These are phyloP conservation scores for Cadophora malorum DNA, from an alignment of 2,329 filamentous ascomycete species.

Conservation along the genomic window DNA sequence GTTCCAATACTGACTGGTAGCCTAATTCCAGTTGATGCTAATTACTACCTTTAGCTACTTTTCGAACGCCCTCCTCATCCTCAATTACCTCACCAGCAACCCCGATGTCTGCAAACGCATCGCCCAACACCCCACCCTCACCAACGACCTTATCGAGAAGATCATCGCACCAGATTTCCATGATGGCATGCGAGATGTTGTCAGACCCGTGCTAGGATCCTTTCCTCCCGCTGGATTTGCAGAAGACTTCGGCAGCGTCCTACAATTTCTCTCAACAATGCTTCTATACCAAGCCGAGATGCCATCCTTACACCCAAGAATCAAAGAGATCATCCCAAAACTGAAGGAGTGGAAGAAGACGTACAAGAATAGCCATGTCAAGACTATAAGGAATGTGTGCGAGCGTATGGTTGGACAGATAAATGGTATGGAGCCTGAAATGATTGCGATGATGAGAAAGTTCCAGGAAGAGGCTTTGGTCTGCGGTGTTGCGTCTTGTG, in stretches of 20 bases:
- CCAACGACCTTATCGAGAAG: constrained; percentile 36
- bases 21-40: not conserved
- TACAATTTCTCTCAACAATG: constrained; percentile 41
- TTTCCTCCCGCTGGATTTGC: constrained; percentile 35
- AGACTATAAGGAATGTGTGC: constrained; percentile 33
- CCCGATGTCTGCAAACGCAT: constrained; percentile 38
- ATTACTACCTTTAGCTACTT: constrained; percentile 24
- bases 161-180: constrained; percentile 32
- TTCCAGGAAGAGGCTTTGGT: constrained; percentile 33
- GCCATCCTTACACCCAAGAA: constrained; percentile 26
- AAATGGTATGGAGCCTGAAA: constrained; percentile 26
- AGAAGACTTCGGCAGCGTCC: constrained; percentile 37
- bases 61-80: constrained; percentile 35
- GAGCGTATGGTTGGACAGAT: constrained; percentile 38
- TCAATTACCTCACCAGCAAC: constrained; percentile 35
- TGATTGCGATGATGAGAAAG: constrained; percentile 26
- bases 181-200: constrained; percentile 32
- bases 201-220: constrained; percentile 3
- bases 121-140: constrained; percentile 31
- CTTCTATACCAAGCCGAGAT: constrained; percentile 34
- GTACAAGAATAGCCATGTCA: constrained; percentile 29
- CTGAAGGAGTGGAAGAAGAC: constrained; percentile 32
- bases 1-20: too few relatives aligned
- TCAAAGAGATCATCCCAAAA: constrained; percentile 38
- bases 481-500: constrained; percentile 33